Base-by-base conservation (phyloP, 1,139 yeast genomes). In the Hanseniaspora gamundiae region DNA sequence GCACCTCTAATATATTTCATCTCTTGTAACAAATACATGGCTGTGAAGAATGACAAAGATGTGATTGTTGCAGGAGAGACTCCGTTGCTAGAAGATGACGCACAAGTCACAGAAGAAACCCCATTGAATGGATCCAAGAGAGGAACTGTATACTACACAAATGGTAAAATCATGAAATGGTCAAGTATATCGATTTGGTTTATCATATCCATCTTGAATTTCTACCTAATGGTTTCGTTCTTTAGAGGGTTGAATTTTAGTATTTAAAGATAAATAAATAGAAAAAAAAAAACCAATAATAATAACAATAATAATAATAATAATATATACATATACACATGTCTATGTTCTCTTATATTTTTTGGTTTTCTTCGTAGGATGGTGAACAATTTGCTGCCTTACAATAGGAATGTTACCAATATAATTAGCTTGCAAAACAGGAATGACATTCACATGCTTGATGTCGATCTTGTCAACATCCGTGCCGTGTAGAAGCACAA, bases 1-100 rank as follows among this genome's bases (percentile, higher is more conserved):
- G 39, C 38, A 3, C 97, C 97, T 8, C 66, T 88, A 51, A 76
- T 88, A 40, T 82, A 78, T 61, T 88, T 88, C 62, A 87, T 96
- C 0, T 75, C 86, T 49, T 74, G 75, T 43, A 79, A 76, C 52
- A 65, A 73, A 41, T 78, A 80, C 47, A 91, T 91, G 98, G 69
- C 78, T 40, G 95, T 87, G 11, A 61, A 36, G 33, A 30, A 22
- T 29, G 40, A 35, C 13, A 26, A 27, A 19, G 16, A 19, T 20
- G 29, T 27, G 9, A 24, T 7, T 7, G 26, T 24, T 24, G 6
- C 26, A 24, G 26, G 6, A 2, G 22, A 19, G 8, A 14, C 11
- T n/a, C n/a, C n/a, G n/a, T n/a, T n/a, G n/a, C n/a, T n/a, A 4
- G 36, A 29, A 16, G 21, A 29, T 11, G 36, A n/a, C 4, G 17